A percentile compares a stretch with the other conserved stretches of the same genome.
These are phyloP conservation scores for Micractinium sp. DNA, from an alignment of 139 green algal genomes.

Conservation along the genomic window DNA sequence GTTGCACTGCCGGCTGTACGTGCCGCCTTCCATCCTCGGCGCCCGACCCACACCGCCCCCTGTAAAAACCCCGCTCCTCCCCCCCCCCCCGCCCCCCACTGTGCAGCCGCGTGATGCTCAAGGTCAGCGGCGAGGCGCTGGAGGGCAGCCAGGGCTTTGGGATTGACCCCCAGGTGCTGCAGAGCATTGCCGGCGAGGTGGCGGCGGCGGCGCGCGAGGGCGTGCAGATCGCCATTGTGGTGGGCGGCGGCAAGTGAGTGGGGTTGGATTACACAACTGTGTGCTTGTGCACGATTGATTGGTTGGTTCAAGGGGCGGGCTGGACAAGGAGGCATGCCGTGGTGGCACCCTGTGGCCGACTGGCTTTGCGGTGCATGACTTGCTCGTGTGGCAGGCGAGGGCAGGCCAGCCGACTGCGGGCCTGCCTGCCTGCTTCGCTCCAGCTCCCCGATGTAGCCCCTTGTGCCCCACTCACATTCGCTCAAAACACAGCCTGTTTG, in stretches of 20 bases:
- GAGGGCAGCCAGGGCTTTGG: slow-evolving; percentile 82
- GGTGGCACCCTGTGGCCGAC: background rate
- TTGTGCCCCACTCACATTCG: no score
- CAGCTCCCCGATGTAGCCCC: no score
- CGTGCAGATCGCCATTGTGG: slow-evolving; percentile 90
- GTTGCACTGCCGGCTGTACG: no score
- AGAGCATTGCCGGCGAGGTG: slow-evolving; percentile 87
- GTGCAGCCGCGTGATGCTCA: slow-evolving; percentile 84
- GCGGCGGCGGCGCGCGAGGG: slow-evolving; percentile 59
- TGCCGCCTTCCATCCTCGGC: background rate
- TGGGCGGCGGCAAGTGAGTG: slow-evolving; percentile 90
- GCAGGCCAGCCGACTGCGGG: background rate
- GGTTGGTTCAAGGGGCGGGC: background rate
- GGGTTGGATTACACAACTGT: background rate
- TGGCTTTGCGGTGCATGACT: background rate
- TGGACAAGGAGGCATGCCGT: background rate
- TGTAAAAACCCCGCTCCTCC: no score
- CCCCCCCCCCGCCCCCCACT: background rate
- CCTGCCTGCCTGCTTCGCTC: background rate
- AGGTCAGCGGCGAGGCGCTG: slow-evolving; percentile 95
- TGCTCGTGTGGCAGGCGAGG: no score
- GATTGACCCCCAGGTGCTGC: slow-evolving; percentile 88
- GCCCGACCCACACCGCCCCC: background rate
- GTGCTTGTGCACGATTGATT: background rate
- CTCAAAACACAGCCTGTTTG: background rate